Base-by-base conservation (phyloP, 495 filamentous ascomycete species). In the Glonium stellatum region DNA sequence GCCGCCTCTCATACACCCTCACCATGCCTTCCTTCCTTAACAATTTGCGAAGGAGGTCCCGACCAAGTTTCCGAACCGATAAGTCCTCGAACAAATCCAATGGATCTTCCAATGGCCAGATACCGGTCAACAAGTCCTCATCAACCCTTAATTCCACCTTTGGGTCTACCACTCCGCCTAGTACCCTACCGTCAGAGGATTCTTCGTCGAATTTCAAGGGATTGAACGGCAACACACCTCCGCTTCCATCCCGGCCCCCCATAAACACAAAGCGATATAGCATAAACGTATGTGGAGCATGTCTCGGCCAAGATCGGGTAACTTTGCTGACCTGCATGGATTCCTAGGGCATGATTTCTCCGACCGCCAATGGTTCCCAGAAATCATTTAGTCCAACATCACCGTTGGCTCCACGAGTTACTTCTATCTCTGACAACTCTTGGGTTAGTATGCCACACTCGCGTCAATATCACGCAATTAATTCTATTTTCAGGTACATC, bases 361-460 rank as follows among this genome's bases (percentile, higher is more conserved):
- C 37, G 5, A 39, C 44, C 53, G 35, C 57, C 36, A 62, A 48
- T 52, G 51, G 48, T 21, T 54, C 60, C 18, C 57, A 57, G 23
- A 37, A 51, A 76, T 78, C 62, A 21, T 22, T 62, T 22, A 53
- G 72, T 79, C 54, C 81, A 81, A 79, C 82, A 10, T 95, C 90
- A 19, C 83, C 85, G 50, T 91, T 87, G 72, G 87, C 88, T 23
- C 91, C 90, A 12, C 79, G 82, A 56, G 80, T 96, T 19, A 70
- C 84, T 12, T 93, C 89, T 23, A 76, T 95, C 21, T 77, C 82
- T 19, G 89, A 96, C 49, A 87, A 85, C 65, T 83, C 87, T 34
- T 93, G 89, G 88, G 90, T 95, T 78, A 59, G 57, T 36, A 10
- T 11, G 9, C n/a, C 8, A 9, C 1, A 15, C 22, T 23, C 9